phyloP scores from a whole-genome alignment of 768 basidiomycete genomes.

The Saitozyma sp. region DNA sequence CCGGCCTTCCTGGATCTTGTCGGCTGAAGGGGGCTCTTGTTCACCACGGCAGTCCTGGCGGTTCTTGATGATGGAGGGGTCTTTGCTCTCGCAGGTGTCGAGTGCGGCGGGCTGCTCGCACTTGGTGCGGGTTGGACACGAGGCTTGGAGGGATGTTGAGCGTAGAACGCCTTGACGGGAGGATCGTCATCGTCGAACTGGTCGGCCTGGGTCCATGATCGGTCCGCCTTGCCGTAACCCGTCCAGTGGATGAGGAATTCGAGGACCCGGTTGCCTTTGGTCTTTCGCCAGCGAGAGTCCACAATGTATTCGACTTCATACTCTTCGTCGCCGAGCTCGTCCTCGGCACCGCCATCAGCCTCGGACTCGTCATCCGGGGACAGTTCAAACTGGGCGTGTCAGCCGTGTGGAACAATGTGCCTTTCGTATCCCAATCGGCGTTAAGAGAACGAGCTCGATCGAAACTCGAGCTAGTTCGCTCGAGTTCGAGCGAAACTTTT shows the following conservation, averaged over 20 bases:
- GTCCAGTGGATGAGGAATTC: conserved; percentile 39
- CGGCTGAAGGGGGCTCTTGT: no score
- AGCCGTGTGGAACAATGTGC: no score
- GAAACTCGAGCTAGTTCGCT: no score
- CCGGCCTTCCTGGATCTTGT: no score
- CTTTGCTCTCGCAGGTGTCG: no score
- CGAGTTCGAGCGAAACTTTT: no score
- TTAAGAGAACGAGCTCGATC: not conserved
- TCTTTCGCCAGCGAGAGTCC: conserved; percentile 28
- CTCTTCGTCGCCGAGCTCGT: conserved; percentile 29
- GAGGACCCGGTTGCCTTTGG: conserved; percentile 13
- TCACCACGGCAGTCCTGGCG: not conserved
- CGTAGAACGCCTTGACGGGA: conserved; percentile 32
- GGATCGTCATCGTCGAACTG: conserved; percentile 44
- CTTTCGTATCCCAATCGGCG: not conserved
- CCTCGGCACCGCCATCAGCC: conserved; percentile 2
- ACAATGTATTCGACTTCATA: conserved; percentile 43
- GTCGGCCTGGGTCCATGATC: conserved; percentile 33
- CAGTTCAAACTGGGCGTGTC: no score
- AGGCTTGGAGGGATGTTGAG: conserved; percentile 27
- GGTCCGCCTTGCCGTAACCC: conserved; percentile 30
- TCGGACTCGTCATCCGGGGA: conserved; percentile 10
- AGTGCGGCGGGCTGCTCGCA: not conserved
- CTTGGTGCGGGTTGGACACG: not conserved
- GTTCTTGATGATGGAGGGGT: not conserved